These are phyloP conservation scores for Vaccinium vitisidaea DNA, from an alignment of 148 eudicot genomes.

Conservation along the genomic window DNA sequence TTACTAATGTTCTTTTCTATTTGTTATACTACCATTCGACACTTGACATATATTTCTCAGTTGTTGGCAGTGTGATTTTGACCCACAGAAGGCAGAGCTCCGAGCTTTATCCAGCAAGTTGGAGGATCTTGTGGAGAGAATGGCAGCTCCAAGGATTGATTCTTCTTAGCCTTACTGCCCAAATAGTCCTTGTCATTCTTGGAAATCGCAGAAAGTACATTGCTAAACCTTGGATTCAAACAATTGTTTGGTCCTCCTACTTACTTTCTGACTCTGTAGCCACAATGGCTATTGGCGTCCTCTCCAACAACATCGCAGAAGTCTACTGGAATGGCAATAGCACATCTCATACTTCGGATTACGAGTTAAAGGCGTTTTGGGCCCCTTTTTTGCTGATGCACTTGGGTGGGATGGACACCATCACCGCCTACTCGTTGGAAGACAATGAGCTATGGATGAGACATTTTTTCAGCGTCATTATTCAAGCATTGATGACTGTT, in stretches of 20 bases:
- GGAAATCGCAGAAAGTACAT: not conserved
- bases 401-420: conserved; percentile 1
- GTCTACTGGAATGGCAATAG: not conserved
- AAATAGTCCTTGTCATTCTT: not conserved
- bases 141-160: not conserved
- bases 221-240: not conserved
- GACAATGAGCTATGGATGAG: conserved; percentile 32
- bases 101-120: not conserved
- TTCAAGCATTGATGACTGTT: not conserved
- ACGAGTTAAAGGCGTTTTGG: conserved; percentile 4
- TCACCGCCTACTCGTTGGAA: conserved; percentile 16
- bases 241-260: not conserved
- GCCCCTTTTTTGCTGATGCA: conserved; percentile 18
- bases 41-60: not conserved
- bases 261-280: not conserved
- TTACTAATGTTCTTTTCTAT: too few species aligned
- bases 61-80: not conserved
- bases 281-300: not conserved
- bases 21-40: too few species aligned
- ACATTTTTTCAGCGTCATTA: not conserved
- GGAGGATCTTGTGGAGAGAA: not conserved
- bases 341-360: not conserved
- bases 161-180: not conserved
- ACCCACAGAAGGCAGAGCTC: not conserved
- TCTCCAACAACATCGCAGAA: not conserved